Base-by-base conservation (phyloP, 2,329 filamentous ascomycete genomes). In the Sporothrix variecibatus region DNA sequence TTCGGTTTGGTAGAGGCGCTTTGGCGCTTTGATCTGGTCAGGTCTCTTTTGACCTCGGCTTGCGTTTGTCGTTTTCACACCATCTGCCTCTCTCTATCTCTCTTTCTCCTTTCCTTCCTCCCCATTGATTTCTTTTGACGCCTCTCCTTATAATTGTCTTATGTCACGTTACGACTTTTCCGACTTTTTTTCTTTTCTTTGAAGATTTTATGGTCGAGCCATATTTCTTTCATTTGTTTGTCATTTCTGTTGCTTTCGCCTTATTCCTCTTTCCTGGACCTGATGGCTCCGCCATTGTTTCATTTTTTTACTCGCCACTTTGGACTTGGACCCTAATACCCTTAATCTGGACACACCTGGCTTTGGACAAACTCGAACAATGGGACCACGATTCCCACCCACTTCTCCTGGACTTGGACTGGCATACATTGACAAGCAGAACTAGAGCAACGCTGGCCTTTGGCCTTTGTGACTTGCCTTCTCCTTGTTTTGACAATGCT, bases 1-100 rank as follows among this genome's bases (percentile, higher is more conserved):
- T 34, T 38, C 23, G 38, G 67, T 46, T 40, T 69, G 67, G 67
- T 69, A 69, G 67, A 53, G 67, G 67, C 67, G 67, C 67, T 38
- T 15, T 31, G 67, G 67, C 28, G 46, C 67, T 53, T 20, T 23
- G 46, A 69, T 53, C 34, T 34, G 17, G 67, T 38, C 9, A 38
- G n/a, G 49, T 53, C 51, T 26, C 43, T 53, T 53, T 69, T 34
- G 12, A 28, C 28, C 38, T 28, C 11, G 38, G 11, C 38, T 17
- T 15, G 9, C n/a, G 8, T 40, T 43, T 67, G 23, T 17, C 43
- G 11, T 20, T 43, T 40, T 17, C 26, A 12, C 40, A 40, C 12
- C 46, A 40, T 17, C 7, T 26, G 23, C 46, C 11, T 28, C 40
- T 38, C 62, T 26, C 23, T 12, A 26, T 49, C 15, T 15, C 46